These are phyloP conservation scores for Cyclotella distinguenda DNA, from an alignment of 108 stramenopile species.

Conservation along the genomic window DNA sequence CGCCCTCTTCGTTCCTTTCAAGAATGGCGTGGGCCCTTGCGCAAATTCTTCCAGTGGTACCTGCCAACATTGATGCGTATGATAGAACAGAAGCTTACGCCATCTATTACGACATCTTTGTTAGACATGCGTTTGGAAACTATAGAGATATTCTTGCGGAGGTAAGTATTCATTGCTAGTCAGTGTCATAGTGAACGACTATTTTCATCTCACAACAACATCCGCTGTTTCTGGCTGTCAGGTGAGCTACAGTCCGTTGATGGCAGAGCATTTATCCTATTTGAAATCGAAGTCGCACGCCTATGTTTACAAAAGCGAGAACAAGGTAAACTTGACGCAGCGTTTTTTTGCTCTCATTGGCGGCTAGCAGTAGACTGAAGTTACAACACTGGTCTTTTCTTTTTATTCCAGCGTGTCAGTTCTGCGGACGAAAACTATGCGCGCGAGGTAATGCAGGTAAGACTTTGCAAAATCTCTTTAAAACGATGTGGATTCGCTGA, in stretches of 20 bases:
- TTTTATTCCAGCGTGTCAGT: constrained; percentile 7
- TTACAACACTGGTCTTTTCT: no score
- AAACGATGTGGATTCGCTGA: no score
- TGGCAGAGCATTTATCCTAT: constrained; percentile 58
- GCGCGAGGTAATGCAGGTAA: constrained; percentile 56
- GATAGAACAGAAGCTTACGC: constrained; percentile 33
- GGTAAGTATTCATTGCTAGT: constrained; percentile 39
- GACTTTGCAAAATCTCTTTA: no score
- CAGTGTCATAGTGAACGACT: no score
- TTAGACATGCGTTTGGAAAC: constrained; percentile 76
- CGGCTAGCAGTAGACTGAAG: no score
- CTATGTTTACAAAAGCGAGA: constrained; percentile 29
- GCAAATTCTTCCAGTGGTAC: constrained; percentile 36
- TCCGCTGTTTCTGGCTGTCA: background rate
- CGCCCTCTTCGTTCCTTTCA: no score
- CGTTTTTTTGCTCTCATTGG: no score
- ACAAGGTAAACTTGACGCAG: background rate
- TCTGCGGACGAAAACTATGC: constrained; percentile 27
- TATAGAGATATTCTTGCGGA: constrained; percentile 66
- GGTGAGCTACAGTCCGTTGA: constrained; percentile 45
- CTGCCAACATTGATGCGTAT: constrained; percentile 26
- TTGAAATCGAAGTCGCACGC: constrained; percentile 37
- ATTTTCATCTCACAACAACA: background rate
- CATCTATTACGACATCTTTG: constrained; percentile 58
- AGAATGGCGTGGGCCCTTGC: constrained; percentile 76